Evolutionary conservation across 2,329 filamentous ascomycete genomes (phyloP).

Genomic region (Phyllachora maydis): DNA sequence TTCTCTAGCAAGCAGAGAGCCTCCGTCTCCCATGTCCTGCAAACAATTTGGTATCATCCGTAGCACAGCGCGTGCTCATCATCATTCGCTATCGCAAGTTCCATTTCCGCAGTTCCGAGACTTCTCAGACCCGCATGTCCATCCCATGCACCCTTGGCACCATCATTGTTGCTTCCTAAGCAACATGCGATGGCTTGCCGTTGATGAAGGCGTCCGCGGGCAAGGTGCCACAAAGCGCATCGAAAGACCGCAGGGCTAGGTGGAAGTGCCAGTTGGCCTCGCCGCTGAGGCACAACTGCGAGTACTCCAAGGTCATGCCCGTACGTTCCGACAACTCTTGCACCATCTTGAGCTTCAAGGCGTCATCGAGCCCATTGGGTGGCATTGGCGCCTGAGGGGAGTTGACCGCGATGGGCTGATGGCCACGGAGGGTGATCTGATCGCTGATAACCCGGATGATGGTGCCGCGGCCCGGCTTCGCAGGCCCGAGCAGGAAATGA

Average conservation of each 20-base stretch:
- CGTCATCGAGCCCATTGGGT: constrained; percentile 2
- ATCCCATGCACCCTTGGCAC: not conserved
- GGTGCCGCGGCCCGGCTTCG: constrained; percentile 39
- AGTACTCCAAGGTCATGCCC: constrained; percentile 60
- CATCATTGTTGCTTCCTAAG: constrained; percentile 3
- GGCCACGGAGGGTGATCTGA: constrained; percentile 42
- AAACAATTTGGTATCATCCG: no score
- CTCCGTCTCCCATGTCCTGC: no score
- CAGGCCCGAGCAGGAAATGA: constrained; percentile 60
- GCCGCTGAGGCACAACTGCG: constrained; percentile 60
- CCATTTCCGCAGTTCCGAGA: no score
- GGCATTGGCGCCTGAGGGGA: constrained; percentile 1
- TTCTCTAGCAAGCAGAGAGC: no score
- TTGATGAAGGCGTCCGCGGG: constrained; percentile 3
- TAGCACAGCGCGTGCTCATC: no score
- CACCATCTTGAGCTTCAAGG: constrained; percentile 43
- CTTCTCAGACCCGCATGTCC: no score
- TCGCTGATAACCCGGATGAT: constrained; percentile 62
- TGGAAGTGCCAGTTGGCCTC: constrained; percentile 58
- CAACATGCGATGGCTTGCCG: constrained; percentile 1
- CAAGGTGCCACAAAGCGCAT: constrained; percentile 45
- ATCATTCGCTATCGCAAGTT: no score
- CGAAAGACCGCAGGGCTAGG: constrained; percentile 54
- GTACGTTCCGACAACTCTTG: constrained; percentile 58
- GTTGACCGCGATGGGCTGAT: constrained; percentile 1